Evolutionary conservation across 2,329 filamentous ascomycete genomes (phyloP), one percentile per base, ranked within the genome.

Genomic region (Fusarium oligoseptatum): DNA sequence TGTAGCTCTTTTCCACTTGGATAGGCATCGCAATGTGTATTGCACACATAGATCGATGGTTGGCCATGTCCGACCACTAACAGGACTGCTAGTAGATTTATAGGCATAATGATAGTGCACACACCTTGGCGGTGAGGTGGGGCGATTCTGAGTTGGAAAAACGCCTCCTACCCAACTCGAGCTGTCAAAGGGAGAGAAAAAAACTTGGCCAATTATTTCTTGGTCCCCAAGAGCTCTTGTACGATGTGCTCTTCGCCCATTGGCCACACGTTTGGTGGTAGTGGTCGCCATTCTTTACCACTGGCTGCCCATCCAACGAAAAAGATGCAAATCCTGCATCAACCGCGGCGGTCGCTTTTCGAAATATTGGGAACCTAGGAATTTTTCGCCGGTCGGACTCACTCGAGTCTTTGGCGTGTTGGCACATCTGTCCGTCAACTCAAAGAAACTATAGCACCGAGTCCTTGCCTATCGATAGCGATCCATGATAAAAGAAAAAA

Each of bases 201-300:
- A 61, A 45, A 24, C 20, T 61, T 22, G 34, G 39, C 39, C 60
- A 58, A 69, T 67, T 29, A 45, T 45, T 45, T 71, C 17, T 27
- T 20, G 20, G 55, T 70, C 24, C 36, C 41, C 50, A 10, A 36
- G 17, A 56, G 36, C 55, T 66, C 60, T 62, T 72, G 58, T 36
- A 22, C 36, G 36, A 17, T 34, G 37, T 56, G 15, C 37, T 55
- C 17, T 22, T 32, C 39, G 14, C 29, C 48, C n/a, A 52, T 60
- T 66, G 45, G 41, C 24, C 11, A 32, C n/a, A 41, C 20, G 34
- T 37, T 15, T 20, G 14, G 60, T 37, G 39, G 39, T 20, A 24
- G 45, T 39, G 34, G 43, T 27, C 41, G 27, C 27, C 39, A 32
- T 61, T 39, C 61, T 20, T 20, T 37, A 43, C 43, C 50, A 41